Evolutionary conservation across 1,284 basidiomycete genomes (phyloP), one percentile per base, ranked within the genome.

Genomic region (Apiotrichum montevideense): DNA sequence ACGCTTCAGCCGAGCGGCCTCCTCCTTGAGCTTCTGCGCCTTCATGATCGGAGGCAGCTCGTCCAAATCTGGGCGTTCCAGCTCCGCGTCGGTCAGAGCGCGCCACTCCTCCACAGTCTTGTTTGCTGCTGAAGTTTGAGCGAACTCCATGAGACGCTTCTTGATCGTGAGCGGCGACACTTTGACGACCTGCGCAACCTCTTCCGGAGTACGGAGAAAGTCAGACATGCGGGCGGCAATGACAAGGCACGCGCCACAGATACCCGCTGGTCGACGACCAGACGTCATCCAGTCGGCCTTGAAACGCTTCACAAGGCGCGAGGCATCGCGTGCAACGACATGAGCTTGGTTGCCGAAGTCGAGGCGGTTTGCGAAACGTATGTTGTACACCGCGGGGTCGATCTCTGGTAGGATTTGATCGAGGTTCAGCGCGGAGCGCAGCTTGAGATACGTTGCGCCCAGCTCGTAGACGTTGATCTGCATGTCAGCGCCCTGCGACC

Each of bases 171-270:
- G 86, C 65, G 98, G 93, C 33, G 94, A 92, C 63, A 98, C 97
- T 78, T 98, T 98, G 66, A 98, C 96, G 7, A 98, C 93, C 72
- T 96, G 92, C 10, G 98, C 93, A 52, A 99, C 87, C 76, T 99
- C 96, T 69, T 94, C 88, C 2, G 98, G 82, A 29, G 87, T 90
- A 46, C 96, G 82, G 41, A 94, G 81, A 71, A 96, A 98, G 73
- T 97, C 93, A 77, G 96, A 97, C 96, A 99, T 98, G 21, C 96
- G 85, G 35, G 93, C 95, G 0, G 96, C 96, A 15, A 99, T 84
- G 41, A 98, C 82, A 13, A 98, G 82, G 39, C 90, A 92, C 0
- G 96, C 96, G 35, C 96, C 96, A 73, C 95, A 98, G 57, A 99
- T 94, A 14, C 96, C 96, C 0, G 96, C 92, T 0, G 96, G 96